Base-by-base conservation (phyloP, 176 grass and related monocot genomes). In the Cenchrus fungigraminus region DNA sequence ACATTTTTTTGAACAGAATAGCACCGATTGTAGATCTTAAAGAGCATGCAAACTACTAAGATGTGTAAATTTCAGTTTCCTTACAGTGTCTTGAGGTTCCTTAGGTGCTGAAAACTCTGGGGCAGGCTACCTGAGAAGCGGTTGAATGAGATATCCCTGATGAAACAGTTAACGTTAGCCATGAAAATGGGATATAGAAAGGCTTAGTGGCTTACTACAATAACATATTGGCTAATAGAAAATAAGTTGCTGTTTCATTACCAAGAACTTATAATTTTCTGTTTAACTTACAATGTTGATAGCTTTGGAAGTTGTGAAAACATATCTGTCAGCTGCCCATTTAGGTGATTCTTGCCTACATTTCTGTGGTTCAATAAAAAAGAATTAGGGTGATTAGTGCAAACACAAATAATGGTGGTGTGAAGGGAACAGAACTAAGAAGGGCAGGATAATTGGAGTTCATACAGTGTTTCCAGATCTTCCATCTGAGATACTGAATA, bases 131-230 rank as follows among this genome's bases (percentile, higher is more conserved):
- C 93, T 40, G 93, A 88, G 81, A 99, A 89, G 80, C 86, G 87
- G 82, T 99, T 99, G 86, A 89, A 92, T 74, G 97, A 99, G 42
- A 99, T 86, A 91, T 99, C 93, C 97, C 97, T 99, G 87, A 82
- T 82, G 45, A 68, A 46, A 79, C 12, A 89, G 81, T 12, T 66
- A 51, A 75, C 19, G n/a, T 71, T 65, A 86, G 31, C 13, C 17
- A 84, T 65, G 25, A 65, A 83, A 53, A 1, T 15, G 45, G 61
- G 28, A 74, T 65, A 34, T 0, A 77, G 59, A 25, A 11, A 62
- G 59, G 59, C n/a, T 56, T 19, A 56, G 15, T 56, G 14, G 29
- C 34, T 74, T 54, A 71, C 32, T 83, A 31, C 14, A 62, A 70
- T 32, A 31, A 81, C 20, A 66, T 54, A 49, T 42, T 43, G 31